A percentile compares a stretch with the other conserved stretches of the same genome.
Evolutionary conservation across 768 basidiomycete species (phyloP).

Genomic region (Xerocomellus chrysenteron): DNA sequence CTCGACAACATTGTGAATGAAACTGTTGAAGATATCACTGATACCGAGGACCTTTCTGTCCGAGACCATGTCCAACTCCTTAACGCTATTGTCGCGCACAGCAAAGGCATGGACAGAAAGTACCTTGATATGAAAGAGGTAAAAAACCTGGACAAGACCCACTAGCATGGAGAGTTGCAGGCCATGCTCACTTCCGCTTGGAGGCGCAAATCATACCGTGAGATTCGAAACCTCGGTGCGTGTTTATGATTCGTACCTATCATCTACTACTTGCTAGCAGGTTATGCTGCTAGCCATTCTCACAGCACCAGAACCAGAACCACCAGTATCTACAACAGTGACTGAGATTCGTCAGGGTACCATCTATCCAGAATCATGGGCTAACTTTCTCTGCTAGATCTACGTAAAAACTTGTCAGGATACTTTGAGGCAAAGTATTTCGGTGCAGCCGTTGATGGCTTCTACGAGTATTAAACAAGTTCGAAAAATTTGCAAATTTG

Average conservation of each 20-base stretch:
- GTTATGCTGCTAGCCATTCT: not conserved
- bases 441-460: constrained; percentile 11
- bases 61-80: too few species aligned
- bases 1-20: not conserved
- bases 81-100: too few species aligned
- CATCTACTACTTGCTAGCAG: not conserved
- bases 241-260: too few species aligned
- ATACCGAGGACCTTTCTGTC: too few species aligned
- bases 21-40: too few species aligned
- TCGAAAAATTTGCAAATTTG: too few species aligned
- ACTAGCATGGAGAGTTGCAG: too few species aligned
- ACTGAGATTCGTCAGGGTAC: not conserved
- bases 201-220: not conserved
- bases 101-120: too few species aligned
- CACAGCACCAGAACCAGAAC: not conserved
- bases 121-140: too few species aligned
- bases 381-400: not conserved
- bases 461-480: constrained; percentile 15
- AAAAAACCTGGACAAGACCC: too few species aligned
- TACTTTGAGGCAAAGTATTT: not conserved
- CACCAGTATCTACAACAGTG: too few species aligned
- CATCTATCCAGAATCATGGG: not conserved
- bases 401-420: not conserved
- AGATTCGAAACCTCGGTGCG: constrained; percentile 10
- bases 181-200: not conserved